These are phyloP conservation scores for Blastobotrys malaysiensis DNA, from an alignment of 1,139 yeast genomes.

Conservation along the genomic window DNA sequence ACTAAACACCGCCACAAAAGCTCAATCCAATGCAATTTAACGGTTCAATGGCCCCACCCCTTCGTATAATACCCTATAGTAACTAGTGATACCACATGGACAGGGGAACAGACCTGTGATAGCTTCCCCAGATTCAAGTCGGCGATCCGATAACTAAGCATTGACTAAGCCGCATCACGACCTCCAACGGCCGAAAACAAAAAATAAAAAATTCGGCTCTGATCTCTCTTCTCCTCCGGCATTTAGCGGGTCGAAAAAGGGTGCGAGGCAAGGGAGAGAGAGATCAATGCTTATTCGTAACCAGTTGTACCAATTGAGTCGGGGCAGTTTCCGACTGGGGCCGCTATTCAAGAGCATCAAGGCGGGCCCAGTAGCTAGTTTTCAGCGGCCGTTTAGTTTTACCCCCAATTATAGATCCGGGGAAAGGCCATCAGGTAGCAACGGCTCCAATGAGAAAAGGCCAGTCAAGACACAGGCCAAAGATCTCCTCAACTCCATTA, in stretches of 20 bases:
- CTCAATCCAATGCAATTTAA: no score
- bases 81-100: no score
- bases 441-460: neutral
- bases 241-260: neutral
- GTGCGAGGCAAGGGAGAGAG: neutral
- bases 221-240: neutral
- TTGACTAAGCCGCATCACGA: neutral
- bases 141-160: neutral
- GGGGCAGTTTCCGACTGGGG: neutral
- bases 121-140: neutral
- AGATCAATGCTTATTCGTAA: neutral
- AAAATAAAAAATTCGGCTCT: neutral
- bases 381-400: neutral
- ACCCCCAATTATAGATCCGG: neutral
- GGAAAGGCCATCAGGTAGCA: neutral
- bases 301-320: neutral
- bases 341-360: neutral
- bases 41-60: no score
- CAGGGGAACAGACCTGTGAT: no score
- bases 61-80: no score
- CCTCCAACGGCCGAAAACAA: neutral
- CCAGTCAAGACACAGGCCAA: conserved; percentile 5
- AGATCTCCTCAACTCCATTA: conserved; percentile 7
- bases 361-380: neutral
- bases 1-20: no score